Percentiles rank a stretch among this genome's conserved stretches.
Evolutionary conservation across 164 flowering plant species (phyloP).

Genomic region (Sedum album): DNA sequence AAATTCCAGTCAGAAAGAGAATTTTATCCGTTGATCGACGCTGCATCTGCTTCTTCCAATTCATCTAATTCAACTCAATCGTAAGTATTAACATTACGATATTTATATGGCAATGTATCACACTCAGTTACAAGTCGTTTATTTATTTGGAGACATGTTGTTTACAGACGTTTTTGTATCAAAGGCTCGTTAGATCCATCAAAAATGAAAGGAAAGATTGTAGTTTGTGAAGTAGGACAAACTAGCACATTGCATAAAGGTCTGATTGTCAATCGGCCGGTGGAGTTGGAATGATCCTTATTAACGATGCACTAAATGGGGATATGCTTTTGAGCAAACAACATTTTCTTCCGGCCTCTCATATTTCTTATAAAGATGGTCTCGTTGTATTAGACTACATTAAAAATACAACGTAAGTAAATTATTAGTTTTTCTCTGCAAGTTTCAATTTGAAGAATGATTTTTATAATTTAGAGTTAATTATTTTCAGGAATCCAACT

Average conservation of each 20-base stretch:
- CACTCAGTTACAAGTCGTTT: too few species aligned
- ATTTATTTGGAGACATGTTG: too few species aligned
- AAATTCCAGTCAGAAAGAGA: constrained; percentile 20
- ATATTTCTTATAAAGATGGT: background rate
- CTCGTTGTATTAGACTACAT: background rate
- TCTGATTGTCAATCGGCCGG: constrained; percentile 12
- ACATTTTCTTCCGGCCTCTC: background rate
- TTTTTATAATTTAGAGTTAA: background rate
- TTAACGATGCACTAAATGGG: constrained; percentile 2
- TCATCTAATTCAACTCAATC: constrained; percentile 30
- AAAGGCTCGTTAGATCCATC: constrained; percentile 13
- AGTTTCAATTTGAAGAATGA: background rate
- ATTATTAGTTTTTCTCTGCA: background rate
- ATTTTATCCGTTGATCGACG: constrained; percentile 33
- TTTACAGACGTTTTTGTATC: constrained; percentile 15
- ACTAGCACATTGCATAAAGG: constrained; percentile 14
- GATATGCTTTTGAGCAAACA: background rate
- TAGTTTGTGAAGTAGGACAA: constrained; percentile 20
- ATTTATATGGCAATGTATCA: too few species aligned
- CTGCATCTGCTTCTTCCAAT: constrained; percentile 16
- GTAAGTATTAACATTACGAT: constrained; percentile 12
- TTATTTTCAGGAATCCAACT: background rate
- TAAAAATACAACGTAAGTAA: background rate
- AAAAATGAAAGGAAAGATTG: constrained; percentile 25
- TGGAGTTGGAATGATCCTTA: constrained; percentile 22